Base-by-base conservation (phyloP, 345 rosid species). In the Diplotaxis tenuifolia region DNA sequence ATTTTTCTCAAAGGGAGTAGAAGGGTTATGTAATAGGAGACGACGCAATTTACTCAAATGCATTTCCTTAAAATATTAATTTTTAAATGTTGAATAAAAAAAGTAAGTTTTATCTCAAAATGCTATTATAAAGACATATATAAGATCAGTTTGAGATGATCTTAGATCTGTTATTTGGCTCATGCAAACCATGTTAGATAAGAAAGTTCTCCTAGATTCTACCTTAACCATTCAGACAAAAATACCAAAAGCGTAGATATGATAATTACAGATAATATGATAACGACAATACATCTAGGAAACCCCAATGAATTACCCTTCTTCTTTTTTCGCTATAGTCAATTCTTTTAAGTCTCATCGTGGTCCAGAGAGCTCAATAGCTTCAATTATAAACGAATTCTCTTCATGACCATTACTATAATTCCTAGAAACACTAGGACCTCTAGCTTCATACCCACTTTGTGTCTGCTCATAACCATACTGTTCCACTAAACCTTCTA, bases 291-390 rank as follows among this genome's bases (percentile, higher is more conserved):
- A 68, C 55, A 54, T 22, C 34, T 28, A 32, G n/a, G 23, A 27
- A 45, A 50, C 9, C 66, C 16, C 38, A 61, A 5, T 2, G 19
- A 31, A 60, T 25, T 31, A 45, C 34, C 19, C 28, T 47, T 67
- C n/a, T 42, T 42, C 16, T 42, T 42, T 1, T 22, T 67, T 25
- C 9, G 36, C 61, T 70, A 68, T 19, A 11, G 25, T 36, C 18
- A 36, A 18, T 20, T 50, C 20, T 49, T 65, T 16, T 0, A 9
- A 57, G 72, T 74, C 14, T 75, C 77, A 95, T 52, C 99, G 72
- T 47, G 99, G 99, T 83, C 99, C 96, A 0, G 97, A 95, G 28
- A 95, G 99, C 78, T 95, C 99, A 71, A 95, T 90, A 9, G 99
- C 91, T 87, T 95, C 96, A 3, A 92, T 80, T 78, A 92, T 88